These are phyloP conservation scores for Lunularia cruciata DNA, from an alignment of 225 moss, liverwort and hornwort genomes.

Conservation along the genomic window DNA sequence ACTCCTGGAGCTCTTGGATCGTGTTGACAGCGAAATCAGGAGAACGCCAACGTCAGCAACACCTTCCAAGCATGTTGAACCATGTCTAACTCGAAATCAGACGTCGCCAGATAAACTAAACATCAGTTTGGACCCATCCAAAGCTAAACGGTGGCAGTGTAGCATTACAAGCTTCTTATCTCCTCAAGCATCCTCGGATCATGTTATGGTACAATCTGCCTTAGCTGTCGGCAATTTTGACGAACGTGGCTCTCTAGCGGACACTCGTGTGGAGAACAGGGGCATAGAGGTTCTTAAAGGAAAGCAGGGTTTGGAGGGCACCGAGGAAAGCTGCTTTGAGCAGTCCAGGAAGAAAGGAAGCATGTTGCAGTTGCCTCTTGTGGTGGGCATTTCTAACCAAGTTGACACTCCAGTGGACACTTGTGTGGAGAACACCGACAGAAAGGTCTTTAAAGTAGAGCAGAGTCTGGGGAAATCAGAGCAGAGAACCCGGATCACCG, in stretches of 20 bases:
- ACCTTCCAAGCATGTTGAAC: neutral
- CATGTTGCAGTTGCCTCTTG: slow-evolving; percentile 8
- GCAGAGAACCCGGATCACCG: too few relatives aligned
- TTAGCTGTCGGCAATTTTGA: neutral
- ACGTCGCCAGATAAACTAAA: slow-evolving; percentile 7
- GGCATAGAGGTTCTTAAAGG: slow-evolving; percentile 7
- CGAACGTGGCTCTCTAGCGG: neutral
- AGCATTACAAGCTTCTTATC: slow-evolving; percentile 22
- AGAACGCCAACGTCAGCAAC: slow-evolving; percentile 24
- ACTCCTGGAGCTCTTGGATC: slow-evolving; percentile 57
- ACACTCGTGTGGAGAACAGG: neutral
- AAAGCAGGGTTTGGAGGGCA: slow-evolving; percentile 21
- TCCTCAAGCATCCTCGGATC: neutral
- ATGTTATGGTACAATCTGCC: neutral
- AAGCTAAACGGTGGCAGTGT: slow-evolving; percentile 4
- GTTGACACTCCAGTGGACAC: too few relatives aligned
- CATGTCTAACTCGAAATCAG: slow-evolving; percentile 9
- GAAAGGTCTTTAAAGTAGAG: too few relatives aligned
- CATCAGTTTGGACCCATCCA: neutral
- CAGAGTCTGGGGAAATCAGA: too few relatives aligned
- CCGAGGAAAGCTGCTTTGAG: neutral
- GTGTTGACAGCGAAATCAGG: slow-evolving; percentile 47
- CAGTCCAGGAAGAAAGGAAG: neutral
- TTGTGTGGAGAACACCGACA: too few relatives aligned
- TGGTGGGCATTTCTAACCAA: too few relatives aligned